Base-by-base conservation (phyloP, 2,329 filamentous ascomycete genomes). In the Xylaria sp. region DNA sequence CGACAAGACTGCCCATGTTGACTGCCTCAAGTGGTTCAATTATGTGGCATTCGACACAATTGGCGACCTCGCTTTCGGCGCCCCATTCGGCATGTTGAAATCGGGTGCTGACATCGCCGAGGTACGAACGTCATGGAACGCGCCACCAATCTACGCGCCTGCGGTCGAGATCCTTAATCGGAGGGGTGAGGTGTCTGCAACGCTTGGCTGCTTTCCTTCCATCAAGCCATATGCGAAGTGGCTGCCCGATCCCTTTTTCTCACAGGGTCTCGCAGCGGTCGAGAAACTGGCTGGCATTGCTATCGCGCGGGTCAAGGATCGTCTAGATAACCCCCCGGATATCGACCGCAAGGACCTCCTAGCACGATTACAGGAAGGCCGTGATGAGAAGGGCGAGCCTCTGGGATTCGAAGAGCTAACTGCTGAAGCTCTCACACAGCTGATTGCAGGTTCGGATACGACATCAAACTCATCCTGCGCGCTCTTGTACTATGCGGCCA, bases 141-240 rank as follows among this genome's bases (percentile, higher is more conserved):
- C 85, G 0, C 82, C 87, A 1, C 86, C 91, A 3, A 87, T 87
- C 31, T 93, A 91, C 73, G 91, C 91, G 0, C 87, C 90, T 0
- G 94, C 94, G 10, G 92, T 97, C 68, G 90, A 97, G 79, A 94
- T 97, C 3, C 83, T 97, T 61, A 97, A 97, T 81, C 87, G 94
- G 15, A 86, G 94, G 55, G 94, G 94, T 62, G 94, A 97, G 76
- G 93, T 97, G 33, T 94, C 90, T 13, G 92, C 89, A 3, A 89
- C 93, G 0, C 83, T 97, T 3, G 94, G 94, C 1, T 92, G 88
- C 74, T 82, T 90, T 61, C 93, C 94, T 0, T 79, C 82, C 65
- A 81, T 97, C 54, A 95, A 92, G 77, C 92, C 93, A 0, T 96
- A 88, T 72, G 94, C 93, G 20, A 89, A 88, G 73, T 95, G 90